A percentile compares a stretch with the other conserved stretches of the same genome.
phyloP scores from a whole-genome alignment of 208 protist species.

The Trypanosoma melophagium region DNA sequence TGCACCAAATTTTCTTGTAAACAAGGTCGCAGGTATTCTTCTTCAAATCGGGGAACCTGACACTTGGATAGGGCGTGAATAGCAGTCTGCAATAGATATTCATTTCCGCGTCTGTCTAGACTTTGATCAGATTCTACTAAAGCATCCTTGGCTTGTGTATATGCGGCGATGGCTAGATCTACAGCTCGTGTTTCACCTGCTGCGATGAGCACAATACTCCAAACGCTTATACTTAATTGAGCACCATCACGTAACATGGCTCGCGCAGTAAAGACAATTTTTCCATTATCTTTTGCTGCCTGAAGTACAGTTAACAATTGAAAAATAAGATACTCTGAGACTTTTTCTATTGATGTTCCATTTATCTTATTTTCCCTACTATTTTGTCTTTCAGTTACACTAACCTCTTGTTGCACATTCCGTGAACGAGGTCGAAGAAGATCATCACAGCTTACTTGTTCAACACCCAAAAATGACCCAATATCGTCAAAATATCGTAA shows the following conservation, averaged over 20 bases:
- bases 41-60: slow-evolving; percentile 59
- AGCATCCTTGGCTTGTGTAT: slow-evolving; percentile 10
- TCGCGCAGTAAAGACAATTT: slow-evolving; percentile 45
- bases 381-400: not conserved
- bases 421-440: slow-evolving; percentile 5
- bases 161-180: slow-evolving; percentile 61
- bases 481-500: slow-evolving; percentile 49
- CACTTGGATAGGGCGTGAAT: slow-evolving; percentile 72
- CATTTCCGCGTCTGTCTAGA: slow-evolving; percentile 37
- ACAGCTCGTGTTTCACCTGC: slow-evolving; percentile 51
- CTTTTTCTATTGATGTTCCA: slow-evolving; percentile 5
- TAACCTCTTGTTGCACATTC: not conserved
- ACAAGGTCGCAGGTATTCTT: slow-evolving; percentile 52
- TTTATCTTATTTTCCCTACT: not conserved
- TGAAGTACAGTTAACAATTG: slow-evolving; percentile 65
- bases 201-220: slow-evolving; percentile 71
- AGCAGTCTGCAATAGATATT: slow-evolving; percentile 78
- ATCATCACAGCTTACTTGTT: slow-evolving; percentile 16
- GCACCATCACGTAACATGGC: slow-evolving; percentile 36
- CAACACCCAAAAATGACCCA: slow-evolving; percentile 31
- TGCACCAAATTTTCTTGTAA: slow-evolving; percentile 38
- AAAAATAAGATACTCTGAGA: slow-evolving; percentile 40
- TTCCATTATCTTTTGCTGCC: slow-evolving; percentile 45
- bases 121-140: not conserved
- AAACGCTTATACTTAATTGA: slow-evolving; percentile 40